Base-by-base conservation (phyloP, 306 rosid species). In the Begonia fuchsioides region DNA sequence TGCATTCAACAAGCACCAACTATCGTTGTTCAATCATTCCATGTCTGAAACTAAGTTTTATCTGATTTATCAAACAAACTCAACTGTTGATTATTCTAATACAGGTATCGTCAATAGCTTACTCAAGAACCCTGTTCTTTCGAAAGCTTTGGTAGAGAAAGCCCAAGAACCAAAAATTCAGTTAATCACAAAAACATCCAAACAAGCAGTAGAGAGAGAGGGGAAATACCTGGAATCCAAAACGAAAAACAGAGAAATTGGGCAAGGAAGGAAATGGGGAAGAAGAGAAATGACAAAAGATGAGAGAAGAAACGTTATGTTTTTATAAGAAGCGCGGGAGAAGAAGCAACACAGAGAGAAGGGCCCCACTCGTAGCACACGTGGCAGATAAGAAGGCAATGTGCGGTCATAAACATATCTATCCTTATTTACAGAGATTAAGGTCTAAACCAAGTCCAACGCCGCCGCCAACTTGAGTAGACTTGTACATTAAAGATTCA, bases 351-450 rank as follows among this genome's bases (percentile, higher is more conserved):
- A 44, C 38, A 10, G 58, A 58, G 38, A 1, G 10, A n/a, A 58
- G 81, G 85, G 70, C 13, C 67, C 84, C 58, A 39, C 58, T 3
- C 9, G 2, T 3, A 55, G 49, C 40, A 43, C 5, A 61, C 50
- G 82, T 73, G 82, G 94, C 66, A 74, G 96, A 87, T 83, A 87
- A 83, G 94, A 63, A 40, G 39, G 16, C 57, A 6, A 50, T 17
- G 8, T 35, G 35, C 35, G 35, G 35, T 26, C 35, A 26, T 26
- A 26, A 26, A 26, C 35, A 26, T 0, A 26, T 26, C 35, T 26
- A 26, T 26, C 35, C 7, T 26, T 5, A 26, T 26, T 26, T 26
- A 26, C 35, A 26, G 35, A 5, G 35, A 26, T 26, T 3, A 4
- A 26, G 35, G 35, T 26, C 35, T 26, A 26, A 26, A 26, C 8